Evolutionary conservation across 2,329 filamentous ascomycete species (phyloP), one percentile per base, ranked within the genome.

Genomic region (Penicillium sp.): DNA sequence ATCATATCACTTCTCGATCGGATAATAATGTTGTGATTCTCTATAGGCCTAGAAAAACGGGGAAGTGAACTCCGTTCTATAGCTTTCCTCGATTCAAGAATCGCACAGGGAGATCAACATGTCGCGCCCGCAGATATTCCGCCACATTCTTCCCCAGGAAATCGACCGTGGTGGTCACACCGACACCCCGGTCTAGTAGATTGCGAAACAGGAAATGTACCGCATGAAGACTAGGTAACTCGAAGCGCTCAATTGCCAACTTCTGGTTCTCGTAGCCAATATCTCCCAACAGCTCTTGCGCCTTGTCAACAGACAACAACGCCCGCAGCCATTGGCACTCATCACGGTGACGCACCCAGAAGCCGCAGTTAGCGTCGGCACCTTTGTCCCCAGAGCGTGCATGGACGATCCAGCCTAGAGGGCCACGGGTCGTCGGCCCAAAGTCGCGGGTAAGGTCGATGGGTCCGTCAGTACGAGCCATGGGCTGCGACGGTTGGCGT

Each of bases 341-440:
- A 31, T 79, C 75, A 0, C 65, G 62, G 37, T 69, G 62, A 1
- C 73, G 71, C 4, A 77, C 75, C 52, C 79, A 84, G 59, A 81
- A 75, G 0, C 79, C 79, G 4, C 80, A 71, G 49, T 81, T 81
- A 33, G 71, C 73, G 61, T 81, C 75, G 0, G 73, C 71, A 0
- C 73, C 78, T 57, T 81, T 82, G 50, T 82, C 80, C 0, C 76
- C 75, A 3, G 72, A 76, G 4, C 75, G 70, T 6, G 67, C 75
- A 21, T 71, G 72, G 2, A 73, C 74, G 4, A 77, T 62, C 58
- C 64, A 71, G 17, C 74, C 75, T 8, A 78, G 54, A 0, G 65
- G 70, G 3, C 62, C 70, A 6, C 63, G 63, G 23, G 58, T 61
- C 1, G 66, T 69, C 3, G 67, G 66, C 5, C 67, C 69, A 56